A percentile compares a stretch with the other conserved stretches of the same genome.
Conservation (phyloP, 192 early-diverging fungal species). For the Bifiguratus adelaidae region DNA sequence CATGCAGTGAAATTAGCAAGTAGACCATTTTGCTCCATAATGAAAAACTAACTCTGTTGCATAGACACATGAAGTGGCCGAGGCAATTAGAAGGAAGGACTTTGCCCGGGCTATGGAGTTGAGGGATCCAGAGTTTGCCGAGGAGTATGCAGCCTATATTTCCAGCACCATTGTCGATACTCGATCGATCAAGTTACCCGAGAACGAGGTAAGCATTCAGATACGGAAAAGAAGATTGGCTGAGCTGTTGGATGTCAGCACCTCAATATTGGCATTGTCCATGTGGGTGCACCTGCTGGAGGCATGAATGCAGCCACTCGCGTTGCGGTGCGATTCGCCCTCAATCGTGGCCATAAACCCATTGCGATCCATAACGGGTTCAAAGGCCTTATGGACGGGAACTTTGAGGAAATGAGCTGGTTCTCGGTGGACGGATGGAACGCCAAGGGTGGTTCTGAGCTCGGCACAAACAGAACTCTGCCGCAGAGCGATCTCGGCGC, state of each 20-base stretch:
- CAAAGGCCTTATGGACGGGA: constrained; percentile 75
- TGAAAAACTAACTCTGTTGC: constrained; percentile 6
- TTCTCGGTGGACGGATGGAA: constrained; percentile 86
- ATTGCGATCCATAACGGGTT: constrained; percentile 89
- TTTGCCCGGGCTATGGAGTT: constrained; percentile 86
- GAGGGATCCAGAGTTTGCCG: constrained; percentile 77
- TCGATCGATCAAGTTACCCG: constrained; percentile 18
- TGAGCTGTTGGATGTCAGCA: too few relatives aligned
- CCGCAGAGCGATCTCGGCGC: constrained; percentile 74
- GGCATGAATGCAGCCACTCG: constrained; percentile 97
- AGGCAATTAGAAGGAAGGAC: constrained; percentile 71
- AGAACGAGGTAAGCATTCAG: constrained; percentile 7
- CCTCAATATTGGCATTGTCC: constrained; percentile 81
- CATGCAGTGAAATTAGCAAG: constrained; percentile 77
- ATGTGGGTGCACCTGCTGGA: constrained; percentile 92
- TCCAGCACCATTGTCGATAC: constrained; percentile 41
- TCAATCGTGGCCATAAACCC: constrained; percentile 81
- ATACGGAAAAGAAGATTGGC: too few relatives aligned
- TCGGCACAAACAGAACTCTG: constrained; percentile 91
- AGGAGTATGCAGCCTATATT: constrained; percentile 51
- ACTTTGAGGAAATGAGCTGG: constrained; percentile 69
- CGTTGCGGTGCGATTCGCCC: constrained; percentile 72
- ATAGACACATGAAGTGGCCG: constrained; percentile 74
- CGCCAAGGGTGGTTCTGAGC: constrained; percentile 76
- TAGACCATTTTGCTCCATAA: not conserved